Percentiles rank a stretch among this genome's conserved stretches.
phyloP scores from a whole-genome alignment of 768 basidiomycete genomes.

The Panaeolus cyanescens region DNA sequence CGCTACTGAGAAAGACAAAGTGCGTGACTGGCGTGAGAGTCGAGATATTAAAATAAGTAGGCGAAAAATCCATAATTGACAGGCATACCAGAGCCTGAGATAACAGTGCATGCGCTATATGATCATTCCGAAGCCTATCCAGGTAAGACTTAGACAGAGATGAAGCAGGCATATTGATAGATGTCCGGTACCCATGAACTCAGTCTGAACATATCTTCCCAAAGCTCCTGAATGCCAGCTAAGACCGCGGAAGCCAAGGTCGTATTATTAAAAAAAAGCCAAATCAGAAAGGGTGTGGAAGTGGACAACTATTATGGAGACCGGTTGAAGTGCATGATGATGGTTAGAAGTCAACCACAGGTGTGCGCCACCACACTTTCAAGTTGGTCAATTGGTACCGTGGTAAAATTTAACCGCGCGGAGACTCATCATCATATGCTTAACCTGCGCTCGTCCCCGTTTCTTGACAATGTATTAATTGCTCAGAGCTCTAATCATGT shows the following conservation, averaged over 20 bases:
- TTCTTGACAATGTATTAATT: no score
- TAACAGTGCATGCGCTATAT: neutral
- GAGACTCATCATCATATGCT: no score
- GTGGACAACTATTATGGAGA: neutral
- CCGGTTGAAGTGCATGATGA: neutral
- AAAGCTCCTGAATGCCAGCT: neutral
- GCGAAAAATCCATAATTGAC: neutral
- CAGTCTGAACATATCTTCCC: neutral
- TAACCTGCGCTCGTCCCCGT: no score
- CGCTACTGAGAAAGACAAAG: neutral
- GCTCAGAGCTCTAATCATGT: no score
- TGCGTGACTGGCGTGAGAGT: neutral
- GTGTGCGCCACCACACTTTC: neutral
- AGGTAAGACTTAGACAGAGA: neutral
- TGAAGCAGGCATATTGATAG: neutral
- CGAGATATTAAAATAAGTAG: neutral
- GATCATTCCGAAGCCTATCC: neutral
- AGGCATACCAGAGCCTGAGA: neutral
- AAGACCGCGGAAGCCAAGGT: neutral
- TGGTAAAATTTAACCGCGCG: neutral
- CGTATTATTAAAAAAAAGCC: neutral
- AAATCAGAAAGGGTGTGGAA: neutral
- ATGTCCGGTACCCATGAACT: neutral
- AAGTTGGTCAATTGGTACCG: neutral
- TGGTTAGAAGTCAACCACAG: neutral